Evolutionary conservation across 2,329 filamentous ascomycete species (phyloP), one percentile per base, ranked within the genome.

Genomic region (Sporothrix euskadiensis): DNA sequence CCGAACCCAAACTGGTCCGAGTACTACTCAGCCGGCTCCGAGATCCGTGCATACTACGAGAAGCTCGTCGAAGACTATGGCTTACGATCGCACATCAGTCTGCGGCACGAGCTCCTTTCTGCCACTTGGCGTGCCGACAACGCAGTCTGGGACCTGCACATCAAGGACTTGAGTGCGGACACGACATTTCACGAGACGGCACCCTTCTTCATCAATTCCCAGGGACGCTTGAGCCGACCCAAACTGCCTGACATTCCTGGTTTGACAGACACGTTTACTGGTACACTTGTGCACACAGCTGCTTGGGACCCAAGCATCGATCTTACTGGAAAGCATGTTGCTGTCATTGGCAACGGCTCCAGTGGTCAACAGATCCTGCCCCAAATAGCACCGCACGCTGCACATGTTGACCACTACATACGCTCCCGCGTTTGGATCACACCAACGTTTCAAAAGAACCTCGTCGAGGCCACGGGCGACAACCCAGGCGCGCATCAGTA

Each of bases 11-110:
- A 73, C 12, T 77, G 76, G 76, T 72, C 75, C 0, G 75, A 77
- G 56, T 74, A 74, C 52, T 77, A 76, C 52, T 54, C 76, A 1
- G 59, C 66, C 3, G 75, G 76, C 35, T 66, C 74, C 22, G 76
- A 77, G 65, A 77, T 77, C 52, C 71, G 69, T 14, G 69, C 41
- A 8, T 77, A 77, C 69, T 77, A 74, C 54, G 74, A 75, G 16
- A 26, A 70, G 5, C 47, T 73, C 12, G 49, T 75, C 14, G 65
- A 66, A 8, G 57, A 73, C 22, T 73, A 72, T 30, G 75, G 32
- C 22, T 35, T 75, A 5, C 22, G 49, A 39, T n/a, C 39, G 9
- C 54, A 61, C 19, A 52, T 74, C 8, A 63, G 41, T 4, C 56
- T 73, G 8, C 32, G 35, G 10, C 59, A 63, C 7, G 59, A 63